phyloP scores from a whole-genome alignment of 2,329 filamentous ascomycete genomes.

The Calonectria honghensis region DNA sequence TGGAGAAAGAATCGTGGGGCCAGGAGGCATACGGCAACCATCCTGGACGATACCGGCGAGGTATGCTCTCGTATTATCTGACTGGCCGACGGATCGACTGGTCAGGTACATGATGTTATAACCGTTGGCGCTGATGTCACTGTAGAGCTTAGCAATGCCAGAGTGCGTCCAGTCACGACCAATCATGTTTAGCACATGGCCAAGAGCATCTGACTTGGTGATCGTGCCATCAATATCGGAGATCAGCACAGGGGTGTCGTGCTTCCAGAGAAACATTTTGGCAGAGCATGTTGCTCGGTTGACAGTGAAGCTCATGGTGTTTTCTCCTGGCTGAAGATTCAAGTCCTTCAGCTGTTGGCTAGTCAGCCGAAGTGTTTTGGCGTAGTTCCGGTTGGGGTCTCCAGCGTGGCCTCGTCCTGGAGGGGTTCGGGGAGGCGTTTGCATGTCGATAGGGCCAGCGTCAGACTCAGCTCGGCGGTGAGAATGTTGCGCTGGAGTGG shows the following conservation, averaged over 20 bases:
- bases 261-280: constrained; percentile 94
- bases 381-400: constrained; percentile 90
- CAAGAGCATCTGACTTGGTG: constrained; percentile 96
- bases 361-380: constrained; percentile 95
- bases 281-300: constrained; percentile 95
- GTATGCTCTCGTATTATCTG: constrained; percentile 92
- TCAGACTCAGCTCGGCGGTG: constrained; percentile 82
- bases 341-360: constrained; percentile 95
- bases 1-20: constrained; percentile 95
- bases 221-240: constrained; percentile 99
- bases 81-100: constrained; percentile 93
- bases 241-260: constrained; percentile 95
- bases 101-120: constrained; percentile 99
- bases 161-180: constrained; percentile 98
- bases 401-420: constrained; percentile 78
- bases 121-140: constrained; percentile 94
- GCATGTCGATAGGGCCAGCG: constrained; percentile 70
- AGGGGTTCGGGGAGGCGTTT: constrained; percentile 82
- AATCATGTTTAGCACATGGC: constrained; percentile 96
- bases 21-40: constrained; percentile 87
- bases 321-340: constrained; percentile 88
- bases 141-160: constrained; percentile 97
- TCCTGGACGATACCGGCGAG: constrained; percentile 93
- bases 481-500: constrained; percentile 65
- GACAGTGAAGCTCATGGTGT: constrained; percentile 96